phyloP scores from a whole-genome alignment of 192 early-diverging fungal genomes.

The Linnemannia schmuckeri region DNA sequence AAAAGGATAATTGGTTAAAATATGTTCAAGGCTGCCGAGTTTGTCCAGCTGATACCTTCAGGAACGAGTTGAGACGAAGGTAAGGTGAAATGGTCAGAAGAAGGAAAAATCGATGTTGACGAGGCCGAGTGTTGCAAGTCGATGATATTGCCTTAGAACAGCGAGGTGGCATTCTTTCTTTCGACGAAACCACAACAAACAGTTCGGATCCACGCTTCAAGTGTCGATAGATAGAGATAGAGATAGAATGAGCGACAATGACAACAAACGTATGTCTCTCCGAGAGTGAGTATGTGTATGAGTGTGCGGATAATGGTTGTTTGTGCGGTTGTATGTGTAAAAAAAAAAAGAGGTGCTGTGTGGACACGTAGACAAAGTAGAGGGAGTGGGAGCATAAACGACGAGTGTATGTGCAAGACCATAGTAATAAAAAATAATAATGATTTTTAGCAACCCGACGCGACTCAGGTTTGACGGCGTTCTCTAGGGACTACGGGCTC shows the following conservation, averaged over 20 bases:
- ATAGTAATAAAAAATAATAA: neutral
- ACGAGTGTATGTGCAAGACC: neutral
- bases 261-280: neutral
- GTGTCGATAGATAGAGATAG: neutral
- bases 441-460: constrained; percentile 4
- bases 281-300: neutral
- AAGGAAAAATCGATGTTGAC: neutral
- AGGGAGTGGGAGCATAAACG: neutral
- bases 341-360: neutral
- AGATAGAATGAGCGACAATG: neutral
- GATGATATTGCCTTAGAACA: neutral
- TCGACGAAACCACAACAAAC: neutral
- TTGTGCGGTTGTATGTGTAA: neutral
- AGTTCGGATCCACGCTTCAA: neutral
- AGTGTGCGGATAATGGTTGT: neutral
- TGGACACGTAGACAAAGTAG: neutral
- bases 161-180: neutral
- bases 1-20: neutral
- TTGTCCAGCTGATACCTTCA: neutral
- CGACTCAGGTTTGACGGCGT: neutral
- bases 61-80: neutral
- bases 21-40: neutral
- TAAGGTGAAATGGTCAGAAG: neutral
- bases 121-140: neutral
- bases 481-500: constrained; percentile 8